Evolutionary conservation across 805 yeast species (phyloP), one percentile per base, ranked within the genome.

Genomic region (Myxozyma monticola): DNA sequence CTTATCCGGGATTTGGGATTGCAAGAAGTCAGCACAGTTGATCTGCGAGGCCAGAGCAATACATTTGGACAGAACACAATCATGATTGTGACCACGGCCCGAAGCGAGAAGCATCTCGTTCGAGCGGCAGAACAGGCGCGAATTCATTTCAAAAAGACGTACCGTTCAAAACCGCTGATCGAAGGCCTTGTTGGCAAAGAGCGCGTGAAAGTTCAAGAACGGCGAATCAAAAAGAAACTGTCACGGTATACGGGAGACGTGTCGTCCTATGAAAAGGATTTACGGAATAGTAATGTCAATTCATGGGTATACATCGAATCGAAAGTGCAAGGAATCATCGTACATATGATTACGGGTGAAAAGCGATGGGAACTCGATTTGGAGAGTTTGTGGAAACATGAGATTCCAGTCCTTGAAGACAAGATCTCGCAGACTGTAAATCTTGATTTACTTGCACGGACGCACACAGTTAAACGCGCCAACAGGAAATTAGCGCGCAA

Each of bases 251-350:
- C 74, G n/a, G 73, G 73, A 14, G 76, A 76, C 14, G 71, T 76
- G 44, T 75, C 81, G 0, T 73, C 75, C 1, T 79, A 79, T 57
- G 76, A 76, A 50, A 80, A 77, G 48, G 82, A 77, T 60, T 85
- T 86, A 14, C 56, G 68, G 3, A 64, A 61, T 18, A 30, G 68
- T 71, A 10, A 59, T 72, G 44, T 17, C 4, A 88, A 88, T 60
- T 78, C 86, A 22, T 90, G 98, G 98, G 80, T 87, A 20, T 80
- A 87, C 77, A 72, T 89, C 41, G 88, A 88, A 60, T 77, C 88
- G 42, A 72, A 75, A 24, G 68, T 78, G 1, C 84, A 83, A 53
- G 79, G 80, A 33, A 76, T 88, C 2, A 77, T 74, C 47, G 75
- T 90, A 28, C 96, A 90, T 67, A 67, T 90, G 15, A 68, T 90